Conservation (phyloP, 305 asterid species). For the Ilex paraguariensis region DNA sequence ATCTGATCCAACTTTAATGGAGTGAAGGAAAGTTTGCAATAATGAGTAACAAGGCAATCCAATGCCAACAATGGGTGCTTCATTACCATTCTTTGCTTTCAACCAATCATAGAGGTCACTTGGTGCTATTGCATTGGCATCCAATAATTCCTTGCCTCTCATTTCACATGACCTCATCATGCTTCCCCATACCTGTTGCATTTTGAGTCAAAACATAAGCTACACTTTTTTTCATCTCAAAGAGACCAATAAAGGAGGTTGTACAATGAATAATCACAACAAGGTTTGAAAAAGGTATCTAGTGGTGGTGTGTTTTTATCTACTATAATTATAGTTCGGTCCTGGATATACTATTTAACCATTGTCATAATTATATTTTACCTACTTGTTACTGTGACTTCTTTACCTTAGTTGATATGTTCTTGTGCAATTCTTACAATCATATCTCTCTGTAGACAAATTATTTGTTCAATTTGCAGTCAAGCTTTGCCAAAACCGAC, state of each 20-base stretch:
- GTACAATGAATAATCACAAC: too few species aligned
- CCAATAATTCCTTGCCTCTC: slow-evolving; percentile 62
- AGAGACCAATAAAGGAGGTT: not conserved
- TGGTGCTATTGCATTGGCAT: slow-evolving; percentile 41
- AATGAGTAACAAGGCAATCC: slow-evolving; percentile 79
- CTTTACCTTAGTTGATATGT: too few species aligned
- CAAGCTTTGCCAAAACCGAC: too few species aligned
- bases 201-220: slow-evolving; percentile 3
- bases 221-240: not conserved
- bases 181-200: slow-evolving; percentile 75
- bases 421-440: too few species aligned
- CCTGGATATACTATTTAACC: too few species aligned
- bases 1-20: slow-evolving; percentile 58
- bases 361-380: too few species aligned
- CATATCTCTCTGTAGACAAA: too few species aligned
- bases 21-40: slow-evolving; percentile 48
- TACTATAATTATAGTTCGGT: too few species aligned
- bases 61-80: slow-evolving; percentile 40
- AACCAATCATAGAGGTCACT: slow-evolving; percentile 75
- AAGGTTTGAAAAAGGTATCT: too few species aligned
- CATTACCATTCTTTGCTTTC: slow-evolving; percentile 53
- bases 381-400: too few species aligned
- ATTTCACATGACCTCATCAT: slow-evolving; percentile 55
- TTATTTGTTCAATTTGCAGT: too few species aligned
- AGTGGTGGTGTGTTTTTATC: too few species aligned